These are phyloP conservation scores for Bullera alba DNA, from an alignment of 768 basidiomycete genomes.

Conservation along the genomic window DNA sequence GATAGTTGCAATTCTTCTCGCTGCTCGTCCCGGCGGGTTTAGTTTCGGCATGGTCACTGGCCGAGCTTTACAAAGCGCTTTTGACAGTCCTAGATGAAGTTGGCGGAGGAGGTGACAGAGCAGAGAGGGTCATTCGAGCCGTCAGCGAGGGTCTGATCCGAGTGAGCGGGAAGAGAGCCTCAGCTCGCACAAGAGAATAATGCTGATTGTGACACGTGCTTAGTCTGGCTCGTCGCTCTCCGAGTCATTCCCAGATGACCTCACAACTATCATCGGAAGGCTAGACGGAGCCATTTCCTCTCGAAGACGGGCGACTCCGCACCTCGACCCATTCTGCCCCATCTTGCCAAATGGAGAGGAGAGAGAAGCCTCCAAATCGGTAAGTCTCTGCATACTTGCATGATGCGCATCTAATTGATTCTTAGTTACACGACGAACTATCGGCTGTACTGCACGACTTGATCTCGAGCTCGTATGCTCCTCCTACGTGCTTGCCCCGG, in stretches of 20 bases:
- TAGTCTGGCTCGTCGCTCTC: slow-evolving; percentile 67
- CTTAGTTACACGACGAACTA: slow-evolving; percentile 67
- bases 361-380: slow-evolving; percentile 8
- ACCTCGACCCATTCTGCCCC: slow-evolving; percentile 55
- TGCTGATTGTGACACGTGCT: slow-evolving; percentile 2
- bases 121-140: slow-evolving; percentile 37
- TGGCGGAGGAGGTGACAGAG: slow-evolving; percentile 39
- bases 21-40: slow-evolving; percentile 71
- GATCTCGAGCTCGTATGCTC: slow-evolving; percentile 56
- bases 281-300: slow-evolving; percentile 63
- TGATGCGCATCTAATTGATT: neutral
- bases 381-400: slow-evolving; percentile 13
- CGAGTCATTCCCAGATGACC: slow-evolving; percentile 55
- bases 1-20: slow-evolving; percentile 86
- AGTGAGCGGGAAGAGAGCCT: slow-evolving; percentile 8
- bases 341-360: slow-evolving; percentile 9
- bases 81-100: slow-evolving; percentile 59
- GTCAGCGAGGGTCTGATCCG: slow-evolving; percentile 43
- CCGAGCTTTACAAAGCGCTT: slow-evolving; percentile 73
- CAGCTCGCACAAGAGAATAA: neutral
- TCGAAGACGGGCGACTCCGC: slow-evolving; percentile 56
- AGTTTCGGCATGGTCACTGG: slow-evolving; percentile 69
- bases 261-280: slow-evolving; percentile 62
- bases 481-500: slow-evolving; percentile 51
- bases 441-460: slow-evolving; percentile 55